These are phyloP conservation scores for Castanea mollissima DNA, from an alignment of 306 rosid genomes.

Conservation along the genomic window DNA sequence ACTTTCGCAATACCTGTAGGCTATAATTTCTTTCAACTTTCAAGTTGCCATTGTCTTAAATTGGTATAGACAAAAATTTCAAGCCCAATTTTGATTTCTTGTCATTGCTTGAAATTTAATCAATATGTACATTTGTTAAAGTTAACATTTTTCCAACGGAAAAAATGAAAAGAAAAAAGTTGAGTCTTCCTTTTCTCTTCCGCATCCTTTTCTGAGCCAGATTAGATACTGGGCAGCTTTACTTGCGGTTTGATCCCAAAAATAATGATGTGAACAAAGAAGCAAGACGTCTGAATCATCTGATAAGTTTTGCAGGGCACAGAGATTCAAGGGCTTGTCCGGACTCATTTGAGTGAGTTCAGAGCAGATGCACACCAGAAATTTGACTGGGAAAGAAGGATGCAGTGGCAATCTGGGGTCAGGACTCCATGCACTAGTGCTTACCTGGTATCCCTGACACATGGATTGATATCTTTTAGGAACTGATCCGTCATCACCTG, in stretches of 20 bases:
- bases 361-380: conserved; percentile 87
- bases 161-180: no score
- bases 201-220: conserved; percentile 16
- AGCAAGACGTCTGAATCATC: conserved; percentile 62
- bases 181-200: not conserved
- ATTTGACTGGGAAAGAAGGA: conserved; percentile 88
- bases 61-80: not conserved
- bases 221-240: conserved; percentile 58
- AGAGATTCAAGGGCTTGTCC: conserved; percentile 55
- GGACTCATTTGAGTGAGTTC: conserved; percentile 74
- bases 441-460: conserved; percentile 89
- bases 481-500: conserved; percentile 40
- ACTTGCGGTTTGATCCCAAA: conserved; percentile 80
- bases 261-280: conserved; percentile 85
- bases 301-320: conserved; percentile 59
- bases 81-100: no score
- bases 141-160: no score
- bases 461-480: conserved; percentile 76
- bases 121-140: no score
- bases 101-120: no score
- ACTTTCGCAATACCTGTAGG: not conserved
- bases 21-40: not conserved
- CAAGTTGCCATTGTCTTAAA: not conserved
- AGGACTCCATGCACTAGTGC: conserved; percentile 98
- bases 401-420: conserved; percentile 81